These are phyloP conservation scores for Starmera caribaea DNA, from an alignment of 805 yeast species.

Conservation along the genomic window DNA sequence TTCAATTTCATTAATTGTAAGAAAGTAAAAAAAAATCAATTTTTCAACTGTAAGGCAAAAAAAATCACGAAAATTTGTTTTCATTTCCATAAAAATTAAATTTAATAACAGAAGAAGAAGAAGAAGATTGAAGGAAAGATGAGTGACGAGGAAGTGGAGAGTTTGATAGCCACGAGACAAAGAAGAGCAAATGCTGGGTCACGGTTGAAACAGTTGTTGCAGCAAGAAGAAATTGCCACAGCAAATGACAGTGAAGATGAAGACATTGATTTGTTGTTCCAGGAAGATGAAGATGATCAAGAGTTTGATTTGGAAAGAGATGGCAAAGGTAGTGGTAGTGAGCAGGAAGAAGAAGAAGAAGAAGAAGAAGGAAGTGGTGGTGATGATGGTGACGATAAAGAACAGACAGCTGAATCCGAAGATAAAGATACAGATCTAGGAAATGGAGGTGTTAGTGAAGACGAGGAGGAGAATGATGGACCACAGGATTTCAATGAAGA, in stretches of 20 bases:
- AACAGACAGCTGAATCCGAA: conserved; percentile 13
- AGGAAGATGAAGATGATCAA: conserved; percentile 49
- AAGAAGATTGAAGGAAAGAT: conserved; percentile 2
- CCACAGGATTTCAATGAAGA: conserved; percentile 22
- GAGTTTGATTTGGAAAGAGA: conserved; percentile 28
- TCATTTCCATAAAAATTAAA: too few species aligned
- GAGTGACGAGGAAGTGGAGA: conserved; percentile 29
- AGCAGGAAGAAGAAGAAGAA: conserved; percentile 15
- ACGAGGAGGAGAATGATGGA: conserved; percentile 1
- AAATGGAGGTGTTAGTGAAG: neutral
- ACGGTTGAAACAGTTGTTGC: conserved; percentile 61
- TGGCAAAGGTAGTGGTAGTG: conserved; percentile 23
- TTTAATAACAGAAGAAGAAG: too few species aligned
- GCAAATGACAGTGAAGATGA: conserved; percentile 62
- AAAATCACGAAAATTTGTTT: too few species aligned
- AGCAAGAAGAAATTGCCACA: conserved; percentile 44
- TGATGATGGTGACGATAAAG: conserved; percentile 18
- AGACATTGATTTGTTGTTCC: conserved; percentile 59
- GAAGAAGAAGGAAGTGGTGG: conserved; percentile 23
- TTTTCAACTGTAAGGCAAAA: too few species aligned
- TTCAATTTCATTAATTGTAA: too few species aligned
- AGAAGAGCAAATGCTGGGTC: conserved; percentile 89
- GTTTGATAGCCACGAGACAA: conserved; percentile 64
- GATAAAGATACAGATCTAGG: neutral
- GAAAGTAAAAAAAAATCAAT: neutral